Conservation (phyloP, 202 grass and related monocot genomes). For the Panicum virgatum region DNA sequence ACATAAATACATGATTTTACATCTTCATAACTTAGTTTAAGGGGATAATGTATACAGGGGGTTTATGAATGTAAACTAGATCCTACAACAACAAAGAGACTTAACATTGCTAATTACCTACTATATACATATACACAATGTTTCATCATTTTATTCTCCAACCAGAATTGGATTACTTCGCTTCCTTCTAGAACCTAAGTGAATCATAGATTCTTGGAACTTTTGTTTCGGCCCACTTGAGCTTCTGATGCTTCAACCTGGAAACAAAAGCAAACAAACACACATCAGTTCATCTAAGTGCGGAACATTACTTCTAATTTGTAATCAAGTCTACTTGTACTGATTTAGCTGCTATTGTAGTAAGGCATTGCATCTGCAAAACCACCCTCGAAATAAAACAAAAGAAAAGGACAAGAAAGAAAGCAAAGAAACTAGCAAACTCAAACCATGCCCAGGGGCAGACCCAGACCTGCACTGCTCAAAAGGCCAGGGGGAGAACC, state of each 20-base stretch:
- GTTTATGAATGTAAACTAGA: conserved; percentile 39
- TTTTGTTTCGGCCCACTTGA: conserved; percentile 21
- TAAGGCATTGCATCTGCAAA: background rate
- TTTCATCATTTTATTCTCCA: conserved; percentile 49
- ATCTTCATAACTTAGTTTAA: conserved; percentile 26
- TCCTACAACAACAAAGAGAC: conserved; percentile 27
- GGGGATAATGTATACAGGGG: conserved; percentile 25
- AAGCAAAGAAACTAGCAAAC: conserved; percentile 7
- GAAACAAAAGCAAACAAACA: conserved; percentile 16
- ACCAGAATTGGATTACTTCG: conserved; percentile 42
- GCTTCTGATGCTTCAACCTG: conserved; percentile 41
- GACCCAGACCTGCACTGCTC: background rate
- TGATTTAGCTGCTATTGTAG: background rate
- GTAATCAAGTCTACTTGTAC: background rate
- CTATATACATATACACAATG: conserved; percentile 28
- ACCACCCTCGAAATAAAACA: background rate
- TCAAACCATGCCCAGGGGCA: conserved; percentile 2
- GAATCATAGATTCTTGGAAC: conserved; percentile 8
- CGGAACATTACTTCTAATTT: conserved; percentile 11
- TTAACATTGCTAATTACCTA: conserved; percentile 40
- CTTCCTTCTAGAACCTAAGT: conserved; percentile 30
- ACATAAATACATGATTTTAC: conserved; percentile 35
- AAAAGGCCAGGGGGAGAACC: conserved; percentile 8
- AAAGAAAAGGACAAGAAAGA: background rate
- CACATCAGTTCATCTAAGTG: conserved; percentile 24